Evolutionary conservation across 225 moss, liverwort and hornwort species (phyloP).

Genomic region (Marchantia polymorpha): DNA sequence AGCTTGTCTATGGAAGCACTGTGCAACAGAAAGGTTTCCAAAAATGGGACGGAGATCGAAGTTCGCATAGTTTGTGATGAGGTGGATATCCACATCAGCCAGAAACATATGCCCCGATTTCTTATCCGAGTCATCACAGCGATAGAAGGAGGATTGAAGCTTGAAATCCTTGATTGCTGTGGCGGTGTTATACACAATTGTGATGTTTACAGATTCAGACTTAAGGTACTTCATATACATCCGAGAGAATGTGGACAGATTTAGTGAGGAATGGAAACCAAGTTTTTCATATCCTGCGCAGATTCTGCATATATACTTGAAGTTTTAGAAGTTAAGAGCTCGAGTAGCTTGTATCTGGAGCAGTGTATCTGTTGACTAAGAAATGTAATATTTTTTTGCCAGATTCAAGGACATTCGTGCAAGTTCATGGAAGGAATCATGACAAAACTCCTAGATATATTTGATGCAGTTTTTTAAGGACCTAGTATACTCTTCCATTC

Average conservation of each 20-base stretch:
- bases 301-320: background rate
- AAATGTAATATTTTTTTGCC: background rate
- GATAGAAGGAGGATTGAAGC: conserved; percentile 52
- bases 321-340: background rate
- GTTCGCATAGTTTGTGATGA: conserved; percentile 80
- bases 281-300: background rate
- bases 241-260: too few species aligned
- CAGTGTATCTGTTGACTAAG: background rate
- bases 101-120: conserved; percentile 37
- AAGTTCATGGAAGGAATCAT: background rate
- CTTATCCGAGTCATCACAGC: conserved; percentile 55
- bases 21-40: conserved; percentile 71
- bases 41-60: conserved; percentile 72
- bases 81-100: conserved; percentile 69
- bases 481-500: too few species aligned
- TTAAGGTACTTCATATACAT: conserved; percentile 47
- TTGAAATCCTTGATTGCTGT: conserved; percentile 68
- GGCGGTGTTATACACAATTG: conserved; percentile 77
- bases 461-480: conserved; percentile 1
- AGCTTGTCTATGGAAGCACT: conserved; percentile 7
- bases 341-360: background rate
- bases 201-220: conserved; percentile 77
- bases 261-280: background rate
- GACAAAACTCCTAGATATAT: background rate
- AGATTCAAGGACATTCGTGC: conserved; percentile 8